Evolutionary conservation across 2,329 filamentous ascomycete species (phyloP), one percentile per base, ranked within the genome.

Genomic region (Colletotrichum eremochloae): DNA sequence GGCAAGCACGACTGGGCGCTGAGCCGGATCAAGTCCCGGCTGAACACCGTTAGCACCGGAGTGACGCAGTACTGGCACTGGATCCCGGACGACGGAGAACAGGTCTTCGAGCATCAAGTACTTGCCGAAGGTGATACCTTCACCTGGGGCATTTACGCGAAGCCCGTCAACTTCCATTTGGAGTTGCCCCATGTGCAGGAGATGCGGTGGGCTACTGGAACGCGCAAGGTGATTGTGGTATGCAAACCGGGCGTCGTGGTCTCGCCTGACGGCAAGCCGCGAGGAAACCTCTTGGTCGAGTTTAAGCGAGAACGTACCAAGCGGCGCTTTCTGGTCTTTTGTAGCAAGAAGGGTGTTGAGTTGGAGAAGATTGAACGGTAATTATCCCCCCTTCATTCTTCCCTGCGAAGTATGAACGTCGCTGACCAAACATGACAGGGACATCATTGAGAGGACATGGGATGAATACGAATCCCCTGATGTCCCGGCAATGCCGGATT

Each of bases 41-140:
- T 80, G 14, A 81, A 85, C 63, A 85, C 86, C 1, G 87, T 84
- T 31, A 85, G 84, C 65, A 78, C 81, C 2, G 76, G 81, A 15
- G 84, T 87, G 6, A 88, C 86, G 15, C 88, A 90, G 76, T 89
- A 89, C 79, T 88, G 86, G 86, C 86, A 86, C 62, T 89, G 85
- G 84, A 75, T 85, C 4, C 80, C 80, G 11, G 77, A 82, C 40
- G 76, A 77, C 8, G 80, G 76, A 24, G 80, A 80, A 64, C 75
- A 77, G 31, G 75, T 80, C 60, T 86, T 89, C 65, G 85, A 89
- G 79, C 88, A 89, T 74, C 87, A 89, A 75, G 84, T 89, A 1
- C 81, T 89, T 5, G 84, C 83, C 56, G 82, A 86, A 20, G 80
- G 82, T 4, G 68, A 80, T 24, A 84, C 84, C 18, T 81, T 82